Evolutionary conservation across 306 rosid species (phyloP), one percentile per base, ranked within the genome.

Genomic region (Canavalia ensiformis): DNA sequence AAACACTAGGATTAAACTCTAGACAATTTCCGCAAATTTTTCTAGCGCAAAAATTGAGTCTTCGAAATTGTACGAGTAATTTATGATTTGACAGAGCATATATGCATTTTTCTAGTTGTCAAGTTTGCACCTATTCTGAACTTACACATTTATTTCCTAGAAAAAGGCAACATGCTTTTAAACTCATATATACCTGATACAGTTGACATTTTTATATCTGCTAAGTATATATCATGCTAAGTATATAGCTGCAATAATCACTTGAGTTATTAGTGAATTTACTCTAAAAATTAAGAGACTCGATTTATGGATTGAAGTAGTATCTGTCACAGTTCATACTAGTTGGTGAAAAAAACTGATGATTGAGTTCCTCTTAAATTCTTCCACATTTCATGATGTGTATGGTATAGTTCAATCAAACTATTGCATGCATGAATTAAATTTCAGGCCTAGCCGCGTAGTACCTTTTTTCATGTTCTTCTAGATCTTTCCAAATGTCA

Each of bases 371-470:
- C 72, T 75, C 54, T 76, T 12, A 67, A 18, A 8, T 55, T 59
- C 33, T 58, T 49, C 71, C 35, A 13, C 31, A 67, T 45, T 55
- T 81, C 49, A 64, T 81, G 6, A 10, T 75, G 33, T 47, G 3
- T 44, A 30, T 41, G 29, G 8, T 72, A 51, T 13, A 55, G 11
- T 52, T 55, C 67, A 52, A 60, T 58, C 68, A 11, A 58, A 29
- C 74, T 42, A 30, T 29, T 65, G 80, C 74, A 83, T 72, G 66
- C 56, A 25, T 44, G 7, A 60, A 51, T 28, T 69, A 51, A 34
- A 57, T 65, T 30, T 31, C 42, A 34, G 9, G 51, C 62, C 55
- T 42, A 9, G 67, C 60, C 69, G 31, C 57, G 2, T 30, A 2
- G 4, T 60, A n/a, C 34, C 7, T 46, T 57, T 41, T 39, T 5